Base-by-base conservation (phyloP, 2,329 filamentous ascomycete genomes). In the Aspergillus piperis region DNA sequence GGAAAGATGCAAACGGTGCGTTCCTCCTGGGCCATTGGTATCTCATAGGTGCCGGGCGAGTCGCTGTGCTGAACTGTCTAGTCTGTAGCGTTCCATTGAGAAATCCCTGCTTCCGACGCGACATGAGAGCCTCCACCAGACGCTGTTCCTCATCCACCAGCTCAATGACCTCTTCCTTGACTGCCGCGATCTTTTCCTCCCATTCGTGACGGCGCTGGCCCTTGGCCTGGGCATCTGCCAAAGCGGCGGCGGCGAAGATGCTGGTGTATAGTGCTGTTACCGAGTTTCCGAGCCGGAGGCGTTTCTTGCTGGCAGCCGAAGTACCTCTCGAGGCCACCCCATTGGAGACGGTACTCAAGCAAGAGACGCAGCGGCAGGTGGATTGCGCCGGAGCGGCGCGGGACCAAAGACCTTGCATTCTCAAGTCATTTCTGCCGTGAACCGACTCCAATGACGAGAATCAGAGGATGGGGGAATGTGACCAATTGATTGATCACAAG, bases 391-490 rank as follows among this genome's bases (percentile, higher is more conserved):
- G 69, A 60, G 73, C 75, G 66, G 71, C 68, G 64, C 78, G 77
- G 65, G 77, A 77, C 77, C 76, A 79, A 57, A 80, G 68, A 61
- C 70, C 71, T 63, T 79, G 77, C 78, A 80, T 80, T 72, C 71
- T 77, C 65, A 65, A 64, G 65, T 60, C 74, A 75, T 77, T 61
- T 68, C 70, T 65, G 55, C 60, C 25, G 19, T 13, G 39, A 36
- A 17, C 15, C 17, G 30, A 32, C 53, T 32, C 8, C 19, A 49
- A 58, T 39, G 30, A 32, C 36, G 38, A 48, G 23, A 21, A 44
- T 11, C 39, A n/a, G 39, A 15, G 36, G 17, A 36, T 36, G 32
- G 25, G 25, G 52, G 15, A 13, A n/a, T 5, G 8, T 13, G 27
- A 19, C 58, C 59, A 60, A 64, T 68, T 62, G 63, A 57, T 56